These are phyloP conservation scores for Diaporthe australafricana DNA, from an alignment of 2,329 filamentous ascomycete genomes.

Conservation along the genomic window DNA sequence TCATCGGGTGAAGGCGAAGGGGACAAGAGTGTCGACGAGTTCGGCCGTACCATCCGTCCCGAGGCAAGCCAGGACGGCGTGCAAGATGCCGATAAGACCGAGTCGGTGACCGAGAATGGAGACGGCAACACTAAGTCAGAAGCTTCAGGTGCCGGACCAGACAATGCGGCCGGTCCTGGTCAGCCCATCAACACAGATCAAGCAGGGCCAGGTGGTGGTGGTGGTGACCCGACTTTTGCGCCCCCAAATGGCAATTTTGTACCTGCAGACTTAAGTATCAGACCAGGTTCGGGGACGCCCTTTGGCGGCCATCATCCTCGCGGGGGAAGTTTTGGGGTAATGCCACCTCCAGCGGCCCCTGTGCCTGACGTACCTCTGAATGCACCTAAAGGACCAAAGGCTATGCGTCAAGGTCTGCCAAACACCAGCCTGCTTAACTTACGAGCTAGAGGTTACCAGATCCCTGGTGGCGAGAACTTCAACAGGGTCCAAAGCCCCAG, in stretches of 20 bases:
- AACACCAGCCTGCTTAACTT: constrained; percentile 81
- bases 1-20: constrained; percentile 34
- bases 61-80: constrained; percentile 32
- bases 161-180: constrained; percentile 12
- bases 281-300: constrained; percentile 30
- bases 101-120: constrained; percentile 21
- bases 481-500: constrained; percentile 46
- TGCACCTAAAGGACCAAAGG: constrained; percentile 93
- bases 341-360: constrained; percentile 39
- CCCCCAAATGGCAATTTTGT: constrained; percentile 31
- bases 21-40: constrained; percentile 45
- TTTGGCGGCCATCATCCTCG: constrained; percentile 31
- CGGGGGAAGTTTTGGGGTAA: constrained; percentile 36
- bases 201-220: constrained; percentile 36
- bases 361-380: constrained; percentile 66
- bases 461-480: constrained; percentile 47
- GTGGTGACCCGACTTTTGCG: constrained; percentile 25
- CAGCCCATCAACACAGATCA: constrained; percentile 14
- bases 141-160: constrained; percentile 16
- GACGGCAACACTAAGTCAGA: constrained; percentile 23
- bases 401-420: constrained; percentile 89
- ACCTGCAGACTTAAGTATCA: constrained; percentile 35
- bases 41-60: constrained; percentile 45
- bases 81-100: constrained; percentile 35
- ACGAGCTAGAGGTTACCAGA: constrained; percentile 63